These are phyloP conservation scores for Colletotrichum karsti DNA, from an alignment of 2,329 filamentous ascomycete species.

Conservation along the genomic window DNA sequence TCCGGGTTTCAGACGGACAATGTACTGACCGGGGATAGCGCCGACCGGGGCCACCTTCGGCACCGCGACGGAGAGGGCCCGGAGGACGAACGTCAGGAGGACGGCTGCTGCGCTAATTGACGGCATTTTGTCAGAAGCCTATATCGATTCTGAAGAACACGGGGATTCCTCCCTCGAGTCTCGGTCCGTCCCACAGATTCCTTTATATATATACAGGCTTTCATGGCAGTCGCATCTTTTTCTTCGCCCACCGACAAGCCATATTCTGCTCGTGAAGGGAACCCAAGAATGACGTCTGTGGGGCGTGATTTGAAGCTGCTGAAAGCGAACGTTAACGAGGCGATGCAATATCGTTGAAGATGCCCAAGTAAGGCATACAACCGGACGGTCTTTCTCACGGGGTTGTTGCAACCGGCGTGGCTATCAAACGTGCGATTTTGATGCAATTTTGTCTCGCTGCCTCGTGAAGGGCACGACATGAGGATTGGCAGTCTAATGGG, in stretches of 20 bases:
- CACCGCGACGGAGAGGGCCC: neutral
- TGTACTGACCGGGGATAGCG: slow-evolving; percentile 6
- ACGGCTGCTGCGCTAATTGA: neutral
- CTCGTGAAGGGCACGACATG: neutral
- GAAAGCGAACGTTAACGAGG: neutral
- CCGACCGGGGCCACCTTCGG: neutral
- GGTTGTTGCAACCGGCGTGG: neutral
- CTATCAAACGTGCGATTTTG: neutral
- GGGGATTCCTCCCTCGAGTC: neutral
- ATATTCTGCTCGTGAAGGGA: neutral
- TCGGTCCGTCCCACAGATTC: neutral
- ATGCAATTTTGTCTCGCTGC: slow-evolving; percentile 6
- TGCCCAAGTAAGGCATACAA: neutral
- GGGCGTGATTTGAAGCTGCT: neutral
- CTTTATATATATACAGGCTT: neutral
- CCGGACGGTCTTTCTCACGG: neutral
- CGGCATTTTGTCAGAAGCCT: neutral
- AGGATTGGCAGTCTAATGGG: neutral
- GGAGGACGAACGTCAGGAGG: neutral
- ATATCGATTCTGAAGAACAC: neutral
- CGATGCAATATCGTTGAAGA: neutral
- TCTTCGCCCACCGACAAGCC: neutral
- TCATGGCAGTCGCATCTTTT: neutral
- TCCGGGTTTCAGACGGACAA: slow-evolving; percentile 30
- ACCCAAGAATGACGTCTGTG: slow-evolving; percentile 13